Conservation (phyloP, 441 rosid genomes). For the Codiaeum variegatum region DNA sequence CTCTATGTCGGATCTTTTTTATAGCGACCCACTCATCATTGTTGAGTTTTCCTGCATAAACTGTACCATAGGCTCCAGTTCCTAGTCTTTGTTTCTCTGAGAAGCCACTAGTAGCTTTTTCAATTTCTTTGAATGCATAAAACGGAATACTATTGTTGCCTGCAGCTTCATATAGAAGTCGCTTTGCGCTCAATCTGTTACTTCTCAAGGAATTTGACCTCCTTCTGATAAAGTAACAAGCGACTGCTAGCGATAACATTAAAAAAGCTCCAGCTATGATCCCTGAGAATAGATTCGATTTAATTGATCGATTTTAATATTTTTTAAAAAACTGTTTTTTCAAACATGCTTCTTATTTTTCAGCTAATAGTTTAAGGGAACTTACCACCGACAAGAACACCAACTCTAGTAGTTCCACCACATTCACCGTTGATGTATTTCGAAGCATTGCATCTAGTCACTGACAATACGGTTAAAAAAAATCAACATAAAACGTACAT, state of each 20-base stretch:
- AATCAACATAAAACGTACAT: conserved; percentile 14
- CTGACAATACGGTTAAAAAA: conserved; percentile 22
- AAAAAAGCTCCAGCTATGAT: conserved; percentile 52
- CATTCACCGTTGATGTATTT: conserved; percentile 45
- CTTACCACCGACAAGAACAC: conserved; percentile 64
- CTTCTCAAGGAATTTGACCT: conserved; percentile 34
- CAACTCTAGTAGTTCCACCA: conserved; percentile 42
- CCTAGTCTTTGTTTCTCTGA: conserved; percentile 69
- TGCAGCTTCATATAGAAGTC: conserved; percentile 61
- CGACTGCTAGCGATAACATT: conserved; percentile 34
- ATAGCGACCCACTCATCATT: conserved; percentile 63
- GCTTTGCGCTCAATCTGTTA: conserved; percentile 42
- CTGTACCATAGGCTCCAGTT: conserved; percentile 90
- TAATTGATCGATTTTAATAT: too few relatives aligned
- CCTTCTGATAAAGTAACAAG: conserved; percentile 38
- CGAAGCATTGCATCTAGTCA: conserved; percentile 37
- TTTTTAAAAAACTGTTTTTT: too few relatives aligned
- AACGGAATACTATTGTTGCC: conserved; percentile 74
- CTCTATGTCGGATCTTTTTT: conserved; percentile 64
- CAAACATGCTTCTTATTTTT: too few relatives aligned
- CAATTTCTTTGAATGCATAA: conserved; percentile 67
- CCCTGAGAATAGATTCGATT: too few relatives aligned
- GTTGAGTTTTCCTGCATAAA: conserved; percentile 77
- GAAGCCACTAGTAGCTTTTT: conserved; percentile 67
- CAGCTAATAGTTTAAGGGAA: neutral